These are phyloP conservation scores for Mycena rosella DNA, from an alignment of 768 basidiomycete genomes.

Conservation along the genomic window DNA sequence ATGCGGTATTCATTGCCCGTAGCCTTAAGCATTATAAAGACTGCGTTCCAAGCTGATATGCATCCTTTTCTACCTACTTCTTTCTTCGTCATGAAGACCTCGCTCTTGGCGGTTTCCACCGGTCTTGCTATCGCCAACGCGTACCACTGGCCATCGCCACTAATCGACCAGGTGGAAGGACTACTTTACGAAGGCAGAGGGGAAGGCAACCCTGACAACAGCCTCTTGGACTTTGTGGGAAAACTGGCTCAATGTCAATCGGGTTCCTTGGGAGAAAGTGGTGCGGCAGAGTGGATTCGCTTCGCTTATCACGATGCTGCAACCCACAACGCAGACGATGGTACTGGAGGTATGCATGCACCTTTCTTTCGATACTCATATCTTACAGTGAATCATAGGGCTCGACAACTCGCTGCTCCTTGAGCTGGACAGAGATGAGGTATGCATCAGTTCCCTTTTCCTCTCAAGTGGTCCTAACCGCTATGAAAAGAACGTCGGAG, in stretches of 20 bases:
- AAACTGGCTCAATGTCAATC: slow-evolving; percentile 23
- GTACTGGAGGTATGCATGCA: slow-evolving; percentile 22
- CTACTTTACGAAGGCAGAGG: slow-evolving; percentile 27
- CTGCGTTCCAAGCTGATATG: slow-evolving; percentile 11
- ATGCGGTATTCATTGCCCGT: slow-evolving; percentile 26
- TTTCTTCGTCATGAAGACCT: slow-evolving; percentile 21
- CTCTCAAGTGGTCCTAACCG: slow-evolving; percentile 5
- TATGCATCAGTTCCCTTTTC: slow-evolving; percentile 6
- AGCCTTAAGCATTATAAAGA: slow-evolving; percentile 14
- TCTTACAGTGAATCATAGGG: slow-evolving; percentile 14
- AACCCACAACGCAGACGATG: slow-evolving; percentile 27
- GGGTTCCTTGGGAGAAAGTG: slow-evolving; percentile 12
- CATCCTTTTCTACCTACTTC: slow-evolving; percentile 17
- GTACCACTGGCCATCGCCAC: slow-evolving; percentile 31
- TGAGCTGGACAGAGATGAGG: slow-evolving; percentile 26
- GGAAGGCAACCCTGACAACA: slow-evolving; percentile 19
- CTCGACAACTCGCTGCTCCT: slow-evolving; percentile 28
- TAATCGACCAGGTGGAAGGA: slow-evolving; percentile 30
- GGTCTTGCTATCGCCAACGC: slow-evolving; percentile 24
- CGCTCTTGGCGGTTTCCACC: slow-evolving; percentile 18
- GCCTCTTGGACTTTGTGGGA: slow-evolving; percentile 21
- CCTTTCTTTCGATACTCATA: slow-evolving; percentile 11
- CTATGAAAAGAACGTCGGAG: slow-evolving; percentile 28
- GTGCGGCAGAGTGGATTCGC: slow-evolving; percentile 30
- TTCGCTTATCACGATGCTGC: slow-evolving; percentile 30